These are phyloP conservation scores for Tetradesmus obliquus DNA, from an alignment of 139 green algal genomes.

Conservation along the genomic window DNA sequence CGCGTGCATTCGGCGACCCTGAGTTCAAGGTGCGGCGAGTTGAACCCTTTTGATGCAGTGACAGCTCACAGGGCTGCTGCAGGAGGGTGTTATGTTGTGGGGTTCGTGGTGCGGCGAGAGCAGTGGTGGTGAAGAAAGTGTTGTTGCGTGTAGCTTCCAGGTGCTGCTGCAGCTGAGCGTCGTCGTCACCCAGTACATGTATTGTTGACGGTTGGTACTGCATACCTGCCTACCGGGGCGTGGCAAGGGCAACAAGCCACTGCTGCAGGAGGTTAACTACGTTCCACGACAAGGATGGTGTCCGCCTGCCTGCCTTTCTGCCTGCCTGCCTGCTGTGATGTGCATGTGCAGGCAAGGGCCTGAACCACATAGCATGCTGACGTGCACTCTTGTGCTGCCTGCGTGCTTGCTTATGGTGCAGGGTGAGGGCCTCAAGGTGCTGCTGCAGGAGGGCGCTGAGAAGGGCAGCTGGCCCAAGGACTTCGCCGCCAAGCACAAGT, in stretches of 20 bases:
- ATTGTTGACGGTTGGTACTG: too few species aligned
- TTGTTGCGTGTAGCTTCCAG: too few species aligned
- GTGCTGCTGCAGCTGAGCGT: too few species aligned
- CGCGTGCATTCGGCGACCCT: slow-evolving; percentile 73
- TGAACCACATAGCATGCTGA: neutral
- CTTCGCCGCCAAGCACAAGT: slow-evolving; percentile 49
- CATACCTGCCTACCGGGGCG: too few species aligned
- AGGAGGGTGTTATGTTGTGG: too few species aligned
- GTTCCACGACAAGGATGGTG: neutral
- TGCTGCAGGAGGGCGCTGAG: slow-evolving; percentile 62
- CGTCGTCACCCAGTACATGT: too few species aligned
- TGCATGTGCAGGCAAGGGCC: neutral
- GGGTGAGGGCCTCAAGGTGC: slow-evolving; percentile 52
- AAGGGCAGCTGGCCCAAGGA: slow-evolving; percentile 55
- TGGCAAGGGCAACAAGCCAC: neutral
- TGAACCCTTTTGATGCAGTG: neutral
- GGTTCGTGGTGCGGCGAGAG: too few species aligned
- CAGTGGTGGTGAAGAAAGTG: too few species aligned
- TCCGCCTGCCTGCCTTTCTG: neutral
- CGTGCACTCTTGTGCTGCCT: neutral
- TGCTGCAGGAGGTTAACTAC: neutral
- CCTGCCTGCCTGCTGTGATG: neutral
- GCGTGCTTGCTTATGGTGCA: neutral
- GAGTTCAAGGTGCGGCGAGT: slow-evolving; percentile 70
- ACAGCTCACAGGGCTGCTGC: neutral